These are phyloP conservation scores for Trametes polyzona DNA, from an alignment of 1,284 basidiomycete species.

Conservation along the genomic window DNA sequence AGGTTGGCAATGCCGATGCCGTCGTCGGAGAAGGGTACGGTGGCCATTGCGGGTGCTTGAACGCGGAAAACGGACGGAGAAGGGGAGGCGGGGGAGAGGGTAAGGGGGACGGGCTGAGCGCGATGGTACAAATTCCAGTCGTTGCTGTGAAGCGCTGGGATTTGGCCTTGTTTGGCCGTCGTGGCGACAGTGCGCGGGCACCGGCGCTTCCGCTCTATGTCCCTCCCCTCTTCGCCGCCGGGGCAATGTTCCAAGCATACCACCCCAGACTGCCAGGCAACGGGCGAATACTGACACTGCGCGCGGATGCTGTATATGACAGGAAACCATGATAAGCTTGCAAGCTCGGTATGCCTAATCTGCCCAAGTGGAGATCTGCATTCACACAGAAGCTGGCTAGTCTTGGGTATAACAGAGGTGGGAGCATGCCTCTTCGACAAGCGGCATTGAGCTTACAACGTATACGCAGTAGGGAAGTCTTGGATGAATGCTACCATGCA, in stretches of 20 bases:
- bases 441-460: too few relatives aligned
- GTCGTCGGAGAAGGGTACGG: slow-evolving; percentile 54
- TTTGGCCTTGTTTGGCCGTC: slow-evolving; percentile 21
- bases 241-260: background rate
- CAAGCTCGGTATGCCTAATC: too few relatives aligned
- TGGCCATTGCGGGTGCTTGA: slow-evolving; percentile 17
- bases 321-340: too few relatives aligned
- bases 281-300: background rate
- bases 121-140: slow-evolving; percentile 21
- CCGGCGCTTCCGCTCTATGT: slow-evolving; percentile 17
- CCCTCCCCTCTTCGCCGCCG: slow-evolving; percentile 7
- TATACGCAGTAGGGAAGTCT: too few relatives aligned
- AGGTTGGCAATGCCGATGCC: slow-evolving; percentile 92
- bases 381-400: too few relatives aligned
- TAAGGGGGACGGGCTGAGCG: background rate
- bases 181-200: slow-evolving; percentile 17
- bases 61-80: background rate
- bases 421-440: too few relatives aligned
- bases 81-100: slow-evolving; percentile 4
- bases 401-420: too few relatives aligned
- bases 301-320: background rate
- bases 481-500: too few relatives aligned
- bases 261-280: too few relatives aligned
- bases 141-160: slow-evolving; percentile 6
- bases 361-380: too few relatives aligned